Percentiles rank a stretch among this genome's conserved stretches.
These are phyloP conservation scores for Annulohypoxylon stygium DNA, from an alignment of 495 filamentous ascomycete genomes.

Conservation along the genomic window DNA sequence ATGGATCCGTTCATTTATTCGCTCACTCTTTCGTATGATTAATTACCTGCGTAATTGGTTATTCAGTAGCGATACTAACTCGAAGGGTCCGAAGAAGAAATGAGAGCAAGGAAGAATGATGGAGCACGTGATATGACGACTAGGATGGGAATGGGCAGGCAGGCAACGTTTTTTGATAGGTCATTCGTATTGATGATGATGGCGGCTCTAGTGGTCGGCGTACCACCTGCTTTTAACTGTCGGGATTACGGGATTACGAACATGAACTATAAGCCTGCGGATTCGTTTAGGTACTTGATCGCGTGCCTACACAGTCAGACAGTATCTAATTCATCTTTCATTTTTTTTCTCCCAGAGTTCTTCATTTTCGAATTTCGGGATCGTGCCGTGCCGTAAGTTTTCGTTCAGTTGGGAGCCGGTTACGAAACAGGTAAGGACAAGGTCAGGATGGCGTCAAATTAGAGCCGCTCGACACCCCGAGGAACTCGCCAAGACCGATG, in stretches of 20 bases:
- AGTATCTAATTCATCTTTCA: neutral
- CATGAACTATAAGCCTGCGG: slow-evolving; percentile 6
- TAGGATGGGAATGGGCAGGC: slow-evolving; percentile 17
- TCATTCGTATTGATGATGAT: slow-evolving; percentile 4
- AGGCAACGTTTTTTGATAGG: slow-evolving; percentile 15
- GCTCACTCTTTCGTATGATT: neutral
- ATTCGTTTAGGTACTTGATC: slow-evolving; percentile 6
- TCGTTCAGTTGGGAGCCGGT: neutral
- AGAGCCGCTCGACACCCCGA: neutral
- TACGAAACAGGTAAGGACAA: neutral
- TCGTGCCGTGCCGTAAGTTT: neutral
- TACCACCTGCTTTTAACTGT: slow-evolving; percentile 16
- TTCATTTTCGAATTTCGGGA: neutral
- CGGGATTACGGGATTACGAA: slow-evolving; percentile 15
- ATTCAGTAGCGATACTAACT: neutral
- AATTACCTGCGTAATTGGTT: neutral
- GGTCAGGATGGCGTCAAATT: neutral
- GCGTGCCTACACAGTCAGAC: neutral
- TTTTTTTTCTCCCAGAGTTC: neutral
- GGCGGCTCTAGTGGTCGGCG: slow-evolving; percentile 32
- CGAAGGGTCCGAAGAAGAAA: neutral
- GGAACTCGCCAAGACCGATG: neutral
- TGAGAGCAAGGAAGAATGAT: neutral
- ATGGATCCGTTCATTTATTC: neutral
- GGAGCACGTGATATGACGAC: slow-evolving; percentile 19